Evolutionary conservation across 768 basidiomycete genomes (phyloP).

Genomic region (Phlebiopsis flavidoalba): DNA sequence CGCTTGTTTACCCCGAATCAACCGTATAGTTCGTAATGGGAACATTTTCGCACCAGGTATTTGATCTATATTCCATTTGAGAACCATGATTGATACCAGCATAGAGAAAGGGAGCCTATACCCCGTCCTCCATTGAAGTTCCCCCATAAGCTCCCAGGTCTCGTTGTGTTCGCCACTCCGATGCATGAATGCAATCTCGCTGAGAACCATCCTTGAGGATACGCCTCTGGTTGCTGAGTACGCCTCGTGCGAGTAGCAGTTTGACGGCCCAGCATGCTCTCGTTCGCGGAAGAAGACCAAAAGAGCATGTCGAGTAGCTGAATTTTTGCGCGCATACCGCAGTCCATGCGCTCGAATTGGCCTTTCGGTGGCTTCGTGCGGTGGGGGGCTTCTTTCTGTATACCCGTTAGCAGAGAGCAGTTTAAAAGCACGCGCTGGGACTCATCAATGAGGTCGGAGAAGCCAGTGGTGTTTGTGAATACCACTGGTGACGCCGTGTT

Average conservation of each 20-base stretch:
- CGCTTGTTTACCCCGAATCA: slow-evolving; percentile 37
- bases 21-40: slow-evolving; percentile 19
- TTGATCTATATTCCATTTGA: slow-evolving; percentile 22
- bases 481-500: slow-evolving; percentile 78
- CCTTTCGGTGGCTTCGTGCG: slow-evolving; percentile 63
- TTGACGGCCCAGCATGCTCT: slow-evolving; percentile 82
- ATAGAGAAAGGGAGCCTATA: slow-evolving; percentile 23
- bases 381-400: slow-evolving; percentile 65
- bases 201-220: slow-evolving; percentile 80
- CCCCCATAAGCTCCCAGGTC: slow-evolving; percentile 73
- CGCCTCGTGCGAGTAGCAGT: slow-evolving; percentile 66
- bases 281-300: slow-evolving; percentile 71
- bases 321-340: slow-evolving; percentile 84
- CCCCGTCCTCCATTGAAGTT: slow-evolving; percentile 64
- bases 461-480: slow-evolving; percentile 48
- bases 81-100: too few species aligned
- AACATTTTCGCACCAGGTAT: slow-evolving; percentile 27
- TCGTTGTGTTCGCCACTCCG: slow-evolving; percentile 79
- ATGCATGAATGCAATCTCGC: slow-evolving; percentile 71
- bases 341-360: slow-evolving; percentile 82
- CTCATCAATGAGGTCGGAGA: slow-evolving; percentile 65
- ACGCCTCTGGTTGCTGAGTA: slow-evolving; percentile 82
- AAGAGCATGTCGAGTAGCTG: slow-evolving; percentile 83
- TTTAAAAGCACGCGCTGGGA: slow-evolving; percentile 11
- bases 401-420: slow-evolving; percentile 7